A percentile compares a stretch with the other conserved stretches of the same genome.
Evolutionary conservation across 768 basidiomycete species (phyloP).

Genomic region (Amanita exitialis): DNA sequence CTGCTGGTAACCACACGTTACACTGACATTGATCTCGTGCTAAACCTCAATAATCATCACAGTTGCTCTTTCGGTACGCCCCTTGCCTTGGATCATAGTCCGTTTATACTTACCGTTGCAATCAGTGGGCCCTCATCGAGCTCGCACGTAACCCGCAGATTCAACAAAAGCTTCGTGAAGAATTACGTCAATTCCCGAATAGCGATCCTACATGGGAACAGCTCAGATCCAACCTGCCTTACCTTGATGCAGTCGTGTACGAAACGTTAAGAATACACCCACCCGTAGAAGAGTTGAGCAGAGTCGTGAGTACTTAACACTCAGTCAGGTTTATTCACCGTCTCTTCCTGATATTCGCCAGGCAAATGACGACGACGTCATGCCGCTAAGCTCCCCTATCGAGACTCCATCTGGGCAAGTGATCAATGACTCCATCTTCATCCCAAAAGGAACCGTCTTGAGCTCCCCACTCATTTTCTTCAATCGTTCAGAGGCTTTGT

Average conservation of each 20-base stretch:
- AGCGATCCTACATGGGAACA: slow-evolving; percentile 30
- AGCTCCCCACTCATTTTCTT: slow-evolving; percentile 27
- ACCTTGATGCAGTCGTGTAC: slow-evolving; percentile 29
- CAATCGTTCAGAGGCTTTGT: slow-evolving; percentile 28
- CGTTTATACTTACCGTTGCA: not conserved
- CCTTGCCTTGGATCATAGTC: not conserved
- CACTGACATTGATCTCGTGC: not conserved
- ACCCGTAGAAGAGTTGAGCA: slow-evolving; percentile 17
- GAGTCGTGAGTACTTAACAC: slow-evolving; percentile 16
- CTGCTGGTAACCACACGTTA: not conserved
- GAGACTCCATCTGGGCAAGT: slow-evolving; percentile 13
- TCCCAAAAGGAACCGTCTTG: slow-evolving; percentile 30
- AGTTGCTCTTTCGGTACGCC: not conserved
- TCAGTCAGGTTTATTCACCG: not conserved
- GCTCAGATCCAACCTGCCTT: slow-evolving; percentile 32
- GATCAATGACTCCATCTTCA: slow-evolving; percentile 18
- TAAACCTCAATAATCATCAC: not conserved
- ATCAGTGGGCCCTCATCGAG: slow-evolving; percentile 16
- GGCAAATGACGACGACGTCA: slow-evolving; percentile 27
- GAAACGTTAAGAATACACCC: slow-evolving; percentile 30
- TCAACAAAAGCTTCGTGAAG: slow-evolving; percentile 12
- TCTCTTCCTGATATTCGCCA: slow-evolving; percentile 6
- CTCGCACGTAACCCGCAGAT: slow-evolving; percentile 12
- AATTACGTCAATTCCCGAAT: slow-evolving; percentile 8
- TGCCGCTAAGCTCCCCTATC: slow-evolving; percentile 26